Base-by-base conservation (phyloP, 192 early-diverging fungal species). In the Podila horticola region DNA sequence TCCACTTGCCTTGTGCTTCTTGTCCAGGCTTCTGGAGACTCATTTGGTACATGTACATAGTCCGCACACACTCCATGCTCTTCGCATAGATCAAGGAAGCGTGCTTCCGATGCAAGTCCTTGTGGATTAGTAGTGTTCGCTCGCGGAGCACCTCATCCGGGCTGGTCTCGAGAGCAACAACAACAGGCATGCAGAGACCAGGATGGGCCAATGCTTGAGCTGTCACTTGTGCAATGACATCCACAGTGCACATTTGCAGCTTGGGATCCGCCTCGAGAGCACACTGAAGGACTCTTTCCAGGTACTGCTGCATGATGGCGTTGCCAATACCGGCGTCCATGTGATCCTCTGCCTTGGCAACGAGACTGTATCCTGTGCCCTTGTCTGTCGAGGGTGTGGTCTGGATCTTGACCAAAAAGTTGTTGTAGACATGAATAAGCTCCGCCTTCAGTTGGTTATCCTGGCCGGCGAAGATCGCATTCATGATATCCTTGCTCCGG, bases 161-260 rank as follows among this genome's bases (percentile, higher is more conserved):
- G 64, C 90, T 90, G 3, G 95, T 92, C 82, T 97, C 90, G 66
- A 98, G 86, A 0, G 97, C 95, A 34, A 95, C 90, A 58, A 98
- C 84, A 20, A 90, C 91, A 19, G 97, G 96, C 82, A 98, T 92
- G 71, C 96, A 99, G 67, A 90, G 82, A 17, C 94, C 86, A 8
- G 97, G 97, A 79, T 97, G 96, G 12, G 93, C 95, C 24, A 98
- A 84, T 0, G 97, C 97, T 72, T 97, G 96, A 64, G 94, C 91
- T n/a, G 96, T 75, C 31, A 96, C 93, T n/a, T 93, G 85, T 9
- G 85, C 84, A 8, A 98, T 86, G 1, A 95, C 93, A 61, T 96
- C 93, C 67, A 97, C 94, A 10, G 95, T 92, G 1, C 87, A 83
- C 11, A 74, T 75, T 30, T 92, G 90, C n/a, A 99, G 83, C n/a